Evolutionary conservation across 371 early-diverging fungal species (phyloP), one percentile per base, ranked within the genome.

Genomic region (Actinomortierella ambigua): DNA sequence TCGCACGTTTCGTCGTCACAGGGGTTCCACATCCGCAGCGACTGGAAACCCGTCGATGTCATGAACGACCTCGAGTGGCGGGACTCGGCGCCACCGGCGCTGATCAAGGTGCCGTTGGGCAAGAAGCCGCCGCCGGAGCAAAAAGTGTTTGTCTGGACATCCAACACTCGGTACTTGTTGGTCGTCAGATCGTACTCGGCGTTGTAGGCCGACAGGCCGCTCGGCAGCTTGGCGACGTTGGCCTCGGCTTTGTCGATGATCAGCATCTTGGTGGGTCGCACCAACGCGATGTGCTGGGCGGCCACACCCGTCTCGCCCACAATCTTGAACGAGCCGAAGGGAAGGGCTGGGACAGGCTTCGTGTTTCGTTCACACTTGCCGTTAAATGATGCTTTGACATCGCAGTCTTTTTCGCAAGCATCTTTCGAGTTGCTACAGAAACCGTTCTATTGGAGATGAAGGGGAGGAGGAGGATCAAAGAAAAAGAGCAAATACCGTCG

Each of bases 51-150:
- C 41, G 0, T 29, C 43, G 3, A 66, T 40, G 11, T 3, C n/a
- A n/a, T 17, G 48, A 71, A 71, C 13, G 55, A 34, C 34, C 7
- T 6, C 34, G 34, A 4, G 34, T 34, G 34, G 34, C 70, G 57
- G 22, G 48, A 14, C 56, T 85, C 85, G 11, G 79, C 86, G 20
- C 87, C 87, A 20, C 85, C 87, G 1, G 81, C 83, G 51, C 81
- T 82, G 53, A 87, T 83, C 48, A 87, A 69, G 2, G 82, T 85
- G 17, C 86, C 86, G 39, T 87, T 84, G 6, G 57, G 77, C 28
- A 85, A 67, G 59, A 84, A 85, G 15, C 84, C 83, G 50, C 87
- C 87, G 7, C 81, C 85, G 3, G 86, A 85, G 57, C 87, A 87
- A 54, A 87, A 87, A 5, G 86, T 87, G 53, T 87, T 87, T 41